Evolutionary conservation across 148 eudicot genomes (phyloP).

Genomic region (Persicaria maculosa): DNA sequence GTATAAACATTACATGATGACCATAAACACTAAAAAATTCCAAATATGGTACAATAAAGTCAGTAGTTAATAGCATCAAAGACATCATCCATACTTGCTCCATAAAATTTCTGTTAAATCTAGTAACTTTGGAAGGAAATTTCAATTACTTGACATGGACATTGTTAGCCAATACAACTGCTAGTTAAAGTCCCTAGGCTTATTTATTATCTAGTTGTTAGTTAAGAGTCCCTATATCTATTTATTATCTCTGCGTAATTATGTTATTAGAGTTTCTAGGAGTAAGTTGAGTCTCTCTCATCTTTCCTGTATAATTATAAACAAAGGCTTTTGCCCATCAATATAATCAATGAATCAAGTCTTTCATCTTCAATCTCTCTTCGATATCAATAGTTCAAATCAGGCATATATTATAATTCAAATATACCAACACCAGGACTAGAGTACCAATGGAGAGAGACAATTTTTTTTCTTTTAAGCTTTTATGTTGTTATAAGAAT

Average conservation of each 20-base stretch:
- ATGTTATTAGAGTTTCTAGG: too few relatives aligned
- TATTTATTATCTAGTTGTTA: too few relatives aligned
- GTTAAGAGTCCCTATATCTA: too few relatives aligned
- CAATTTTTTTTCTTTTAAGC: neutral
- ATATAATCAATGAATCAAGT: too few relatives aligned
- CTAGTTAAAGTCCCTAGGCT: too few relatives aligned
- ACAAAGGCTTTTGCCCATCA: too few relatives aligned
- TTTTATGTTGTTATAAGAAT: neutral
- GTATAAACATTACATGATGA: neutral
- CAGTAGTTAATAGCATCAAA: too few relatives aligned
- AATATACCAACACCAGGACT: conserved; percentile 5
- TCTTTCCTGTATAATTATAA: too few relatives aligned
- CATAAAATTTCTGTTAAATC: neutral
- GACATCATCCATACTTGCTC: neutral
- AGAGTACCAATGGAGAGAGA: neutral
- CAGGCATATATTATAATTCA: neutral
- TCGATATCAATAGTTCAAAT: neutral
- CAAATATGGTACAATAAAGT: neutral
- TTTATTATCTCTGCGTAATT: too few relatives aligned
- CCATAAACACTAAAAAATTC: neutral
- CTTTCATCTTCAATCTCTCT: too few relatives aligned
- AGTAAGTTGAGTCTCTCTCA: too few relatives aligned
- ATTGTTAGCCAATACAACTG: too few relatives aligned
- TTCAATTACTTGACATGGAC: neutral
- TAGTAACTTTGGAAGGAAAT: neutral